phyloP scores from a whole-genome alignment of 805 yeast species.

The Metschnikowia gruessii region DNA sequence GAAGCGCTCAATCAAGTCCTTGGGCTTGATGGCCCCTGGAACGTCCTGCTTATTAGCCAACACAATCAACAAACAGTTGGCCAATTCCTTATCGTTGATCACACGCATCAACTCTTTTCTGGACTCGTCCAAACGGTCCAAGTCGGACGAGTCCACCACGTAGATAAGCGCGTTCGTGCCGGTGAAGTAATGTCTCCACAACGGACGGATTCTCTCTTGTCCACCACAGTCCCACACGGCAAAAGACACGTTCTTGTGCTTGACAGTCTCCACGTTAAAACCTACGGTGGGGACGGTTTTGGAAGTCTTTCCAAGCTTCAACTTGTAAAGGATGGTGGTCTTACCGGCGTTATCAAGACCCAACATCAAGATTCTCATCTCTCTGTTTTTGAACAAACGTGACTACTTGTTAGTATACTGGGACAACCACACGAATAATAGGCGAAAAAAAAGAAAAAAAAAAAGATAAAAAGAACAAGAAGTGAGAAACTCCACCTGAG shows the following conservation, averaged over 20 bases:
- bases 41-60: slow-evolving; percentile 89
- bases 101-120: slow-evolving; percentile 75
- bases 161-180: slow-evolving; percentile 90
- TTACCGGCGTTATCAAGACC: slow-evolving; percentile 94
- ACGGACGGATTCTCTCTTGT: slow-evolving; percentile 84
- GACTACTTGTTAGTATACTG: slow-evolving; percentile 28
- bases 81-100: slow-evolving; percentile 78
- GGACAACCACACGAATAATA: too few relatives aligned
- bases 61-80: slow-evolving; percentile 72
- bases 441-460: too few relatives aligned
- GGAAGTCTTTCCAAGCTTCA: slow-evolving; percentile 69
- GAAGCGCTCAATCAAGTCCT: slow-evolving; percentile 71
- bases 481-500: too few relatives aligned
- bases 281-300: slow-evolving; percentile 86
- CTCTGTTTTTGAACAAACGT: slow-evolving; percentile 68
- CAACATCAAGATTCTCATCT: slow-evolving; percentile 91
- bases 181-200: slow-evolving; percentile 94
- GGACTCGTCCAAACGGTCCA: slow-evolving; percentile 69
- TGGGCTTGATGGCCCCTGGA: slow-evolving; percentile 68
- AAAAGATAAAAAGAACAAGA: too few relatives aligned
- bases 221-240: slow-evolving; percentile 97
- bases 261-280: slow-evolving; percentile 85
- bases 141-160: slow-evolving; percentile 83
- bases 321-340: slow-evolving; percentile 80
- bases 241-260: slow-evolving; percentile 76